Evolutionary conservation across 257 asterid species (phyloP).

Genomic region (Rauvolfia tetraphylla): DNA sequence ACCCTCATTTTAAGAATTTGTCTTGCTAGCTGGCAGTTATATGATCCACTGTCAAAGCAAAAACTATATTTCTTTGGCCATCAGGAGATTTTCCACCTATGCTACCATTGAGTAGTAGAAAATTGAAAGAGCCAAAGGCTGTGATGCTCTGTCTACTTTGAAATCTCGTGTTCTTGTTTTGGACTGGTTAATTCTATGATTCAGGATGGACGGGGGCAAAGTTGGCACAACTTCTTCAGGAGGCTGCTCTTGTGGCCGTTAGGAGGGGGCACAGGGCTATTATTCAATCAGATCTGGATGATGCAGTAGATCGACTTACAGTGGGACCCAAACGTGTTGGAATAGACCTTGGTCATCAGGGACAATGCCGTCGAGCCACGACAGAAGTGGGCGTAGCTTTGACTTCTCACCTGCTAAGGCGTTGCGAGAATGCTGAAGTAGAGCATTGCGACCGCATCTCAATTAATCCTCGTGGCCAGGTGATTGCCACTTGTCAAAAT

Average conservation of each 20-base stretch:
- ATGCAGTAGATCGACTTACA: constrained; percentile 96
- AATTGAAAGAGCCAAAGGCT: neutral
- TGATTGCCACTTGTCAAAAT: constrained; percentile 14
- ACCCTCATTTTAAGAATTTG: neutral
- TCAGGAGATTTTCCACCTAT: neutral
- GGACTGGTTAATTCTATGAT: constrained; percentile 6
- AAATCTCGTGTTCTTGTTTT: neutral
- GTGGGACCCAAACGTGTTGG: constrained; percentile 89
- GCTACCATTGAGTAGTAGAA: neutral
- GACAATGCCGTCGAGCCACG: constrained; percentile 91
- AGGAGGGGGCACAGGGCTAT: constrained; percentile 78
- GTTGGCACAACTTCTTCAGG: constrained; percentile 97
- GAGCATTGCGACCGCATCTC: constrained; percentile 92
- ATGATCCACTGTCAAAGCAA: neutral
- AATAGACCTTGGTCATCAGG: constrained; percentile 76
- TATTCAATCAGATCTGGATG: constrained; percentile 78
- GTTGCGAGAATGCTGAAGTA: constrained; percentile 70
- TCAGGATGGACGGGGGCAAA: constrained; percentile 98
- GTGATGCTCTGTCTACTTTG: neutral
- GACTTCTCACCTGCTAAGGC: constrained; percentile 81
- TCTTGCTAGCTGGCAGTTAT: neutral
- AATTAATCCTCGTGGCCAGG: constrained; percentile 95
- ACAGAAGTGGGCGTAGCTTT: constrained; percentile 83
- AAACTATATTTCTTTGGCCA: constrained; percentile 4
- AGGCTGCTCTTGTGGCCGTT: constrained; percentile 98